A percentile compares a stretch with the other conserved stretches of the same genome.
These are phyloP conservation scores for Fusarium austroafricanum DNA, from an alignment of 2,329 filamentous ascomycete species.

Conservation along the genomic window DNA sequence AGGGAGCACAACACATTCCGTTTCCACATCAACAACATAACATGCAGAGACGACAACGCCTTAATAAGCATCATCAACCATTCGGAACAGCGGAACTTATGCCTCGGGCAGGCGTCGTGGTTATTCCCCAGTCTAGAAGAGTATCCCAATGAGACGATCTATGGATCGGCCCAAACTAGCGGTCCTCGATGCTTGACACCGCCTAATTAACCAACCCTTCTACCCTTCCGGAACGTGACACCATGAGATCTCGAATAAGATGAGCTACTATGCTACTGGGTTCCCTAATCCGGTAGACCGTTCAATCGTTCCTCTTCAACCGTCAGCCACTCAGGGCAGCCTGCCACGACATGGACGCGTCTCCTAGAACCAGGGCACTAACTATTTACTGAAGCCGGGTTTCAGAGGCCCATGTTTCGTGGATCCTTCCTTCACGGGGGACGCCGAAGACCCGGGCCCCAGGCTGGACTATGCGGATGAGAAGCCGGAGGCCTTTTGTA, in stretches of 20 bases:
- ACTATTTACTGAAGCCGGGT: background rate
- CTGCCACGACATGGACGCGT: background rate
- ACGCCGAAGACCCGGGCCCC: slow-evolving; percentile 28
- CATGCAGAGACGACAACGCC: slow-evolving; percentile 5
- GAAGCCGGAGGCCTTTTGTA: slow-evolving; percentile 22
- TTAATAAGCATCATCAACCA: slow-evolving; percentile 10
- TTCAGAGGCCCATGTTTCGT: slow-evolving; percentile 19
- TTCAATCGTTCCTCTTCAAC: slow-evolving; percentile 12
- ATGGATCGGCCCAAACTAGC: slow-evolving; percentile 21
- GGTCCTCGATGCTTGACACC: slow-evolving; percentile 24
- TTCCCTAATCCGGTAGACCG: slow-evolving; percentile 34
- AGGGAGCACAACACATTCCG: slow-evolving; percentile 25
- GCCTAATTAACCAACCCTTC: no score
- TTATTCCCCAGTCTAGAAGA: background rate
- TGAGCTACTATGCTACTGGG: slow-evolving; percentile 4
- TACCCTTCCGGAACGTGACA: slow-evolving; percentile 40
- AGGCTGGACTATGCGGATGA: slow-evolving; percentile 9
- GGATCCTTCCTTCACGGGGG: slow-evolving; percentile 25
- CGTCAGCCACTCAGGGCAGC: slow-evolving; percentile 18
- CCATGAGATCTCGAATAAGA: slow-evolving; percentile 1
- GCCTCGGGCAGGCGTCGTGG: background rate
- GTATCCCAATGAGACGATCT: slow-evolving; percentile 27
- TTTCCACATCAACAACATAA: slow-evolving; percentile 35
- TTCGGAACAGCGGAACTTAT: slow-evolving; percentile 2
- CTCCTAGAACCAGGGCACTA: background rate